Evolutionary conservation across 2,329 filamentous ascomycete species (phyloP), one percentile per base, ranked within the genome.

Genomic region (Orbilia quercus): DNA sequence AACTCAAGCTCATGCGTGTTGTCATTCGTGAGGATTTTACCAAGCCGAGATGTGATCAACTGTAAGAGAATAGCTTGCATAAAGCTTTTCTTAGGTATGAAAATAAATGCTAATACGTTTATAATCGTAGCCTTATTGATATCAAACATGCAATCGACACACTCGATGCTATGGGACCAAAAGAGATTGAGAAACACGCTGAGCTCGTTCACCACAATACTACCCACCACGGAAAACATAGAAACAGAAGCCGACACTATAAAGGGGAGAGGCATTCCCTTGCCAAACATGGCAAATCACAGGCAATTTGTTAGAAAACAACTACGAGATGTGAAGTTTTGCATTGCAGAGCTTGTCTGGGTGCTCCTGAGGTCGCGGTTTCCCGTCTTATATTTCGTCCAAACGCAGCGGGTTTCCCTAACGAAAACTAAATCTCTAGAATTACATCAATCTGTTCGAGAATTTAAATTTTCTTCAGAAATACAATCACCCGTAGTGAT

Each of bases 11-110:
- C 86, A 88, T 97, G 84, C 89, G 94, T 38, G 88, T 97, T 2
- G 94, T 98, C 0, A 91, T 97, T 2, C 88, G 94, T 55, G 94
- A 97, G 81, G 94, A 97, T 82, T 97, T 98, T 77, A 91, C 88
- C 50, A 89, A 90, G 80, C 88, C 85, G 76, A 86, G 93, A 40
- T 96, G 92, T 79, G 92, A 98, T 79, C 84, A 87, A 7, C 84
- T 98, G 69, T 74, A 67, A 9, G 69, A n/a, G n/a, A n/a, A 62
- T 36, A 9, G 22, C 45, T 31, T 14, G 6, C 7, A 16, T 14
- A 18, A n/a, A 38, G 5, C 11, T 6, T 16, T 25, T 36, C n/a
- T 42, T n/a, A 34, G 16, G 22, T 7, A 9, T n/a, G 28, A 7
- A 1, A 50, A n/a, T 4, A 25, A 12, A 45, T 69, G 51, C 69